Evolutionary conservation across 305 asterid genomes (phyloP).

Genomic region (Fraxinus platypoda): DNA sequence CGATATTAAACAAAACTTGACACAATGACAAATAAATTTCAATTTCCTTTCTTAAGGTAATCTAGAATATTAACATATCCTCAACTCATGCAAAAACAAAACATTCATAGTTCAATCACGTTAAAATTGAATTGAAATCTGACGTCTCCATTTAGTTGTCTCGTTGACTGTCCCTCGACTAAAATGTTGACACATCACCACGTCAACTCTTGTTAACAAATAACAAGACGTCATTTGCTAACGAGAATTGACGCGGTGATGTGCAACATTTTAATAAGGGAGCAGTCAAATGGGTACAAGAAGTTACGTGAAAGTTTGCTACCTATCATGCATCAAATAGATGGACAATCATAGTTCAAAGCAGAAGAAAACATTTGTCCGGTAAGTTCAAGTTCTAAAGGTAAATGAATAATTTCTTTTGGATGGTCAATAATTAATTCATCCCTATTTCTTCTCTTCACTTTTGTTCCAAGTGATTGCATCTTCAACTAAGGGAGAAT

Average conservation of each 20-base stretch:
- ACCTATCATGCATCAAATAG: neutral
- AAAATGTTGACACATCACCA: neutral
- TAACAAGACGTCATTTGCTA: neutral
- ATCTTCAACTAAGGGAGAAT: constrained; percentile 24
- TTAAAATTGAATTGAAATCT: neutral
- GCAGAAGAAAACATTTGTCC: neutral
- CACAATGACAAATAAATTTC: neutral
- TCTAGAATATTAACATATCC: neutral
- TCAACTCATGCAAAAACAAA: neutral
- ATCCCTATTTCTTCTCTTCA: constrained; percentile 12
- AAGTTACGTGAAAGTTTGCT: neutral
- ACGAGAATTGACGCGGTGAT: neutral
- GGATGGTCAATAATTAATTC: neutral
- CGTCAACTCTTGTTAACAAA: neutral
- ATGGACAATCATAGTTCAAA: neutral
- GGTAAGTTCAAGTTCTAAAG: neutral
- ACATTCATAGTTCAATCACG: neutral
- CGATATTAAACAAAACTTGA: neutral
- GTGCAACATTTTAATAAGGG: neutral
- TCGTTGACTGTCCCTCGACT: neutral
- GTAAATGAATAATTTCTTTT: neutral
- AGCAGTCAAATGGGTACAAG: neutral
- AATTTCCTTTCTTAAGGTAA: no score
- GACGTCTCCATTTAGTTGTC: neutral
- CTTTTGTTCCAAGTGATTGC: neutral